Evolutionary conservation across 139 green algal genomes (phyloP).

Genomic region (Tetraselmis chui): DNA sequence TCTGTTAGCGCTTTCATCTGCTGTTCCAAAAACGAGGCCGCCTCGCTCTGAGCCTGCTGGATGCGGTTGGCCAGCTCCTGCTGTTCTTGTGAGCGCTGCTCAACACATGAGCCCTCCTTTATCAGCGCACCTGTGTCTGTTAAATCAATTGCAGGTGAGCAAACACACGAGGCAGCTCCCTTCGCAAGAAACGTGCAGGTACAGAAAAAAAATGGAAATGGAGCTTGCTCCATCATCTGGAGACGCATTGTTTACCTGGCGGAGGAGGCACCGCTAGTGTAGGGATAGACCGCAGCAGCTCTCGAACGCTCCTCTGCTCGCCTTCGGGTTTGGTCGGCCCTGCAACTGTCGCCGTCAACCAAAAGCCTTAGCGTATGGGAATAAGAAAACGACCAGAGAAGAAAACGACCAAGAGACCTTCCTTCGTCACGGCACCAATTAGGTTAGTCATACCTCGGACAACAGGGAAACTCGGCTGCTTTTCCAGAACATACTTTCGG

Average conservation of each 20-base stretch:
- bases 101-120: neutral
- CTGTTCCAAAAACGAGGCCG: neutral
- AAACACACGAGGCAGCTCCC: no score
- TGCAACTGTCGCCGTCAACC: no score
- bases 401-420: no score
- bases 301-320: neutral
- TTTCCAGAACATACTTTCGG: neutral
- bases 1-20: neutral
- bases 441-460: no score
- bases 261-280: neutral
- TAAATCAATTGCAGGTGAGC: no score
- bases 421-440: no score
- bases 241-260: no score
- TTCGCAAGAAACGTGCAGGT: no score
- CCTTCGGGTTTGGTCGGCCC: neutral
- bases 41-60: neutral
- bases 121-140: neutral
- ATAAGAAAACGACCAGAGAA: no score
- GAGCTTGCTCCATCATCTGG: no score
- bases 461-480: neutral
- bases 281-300: neutral
- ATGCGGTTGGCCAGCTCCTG: neutral
- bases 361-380: no score
- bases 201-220: no score
- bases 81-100: neutral